phyloP scores from a whole-genome alignment of 1,284 basidiomycete genomes.

The Ustilago xerochloae region DNA sequence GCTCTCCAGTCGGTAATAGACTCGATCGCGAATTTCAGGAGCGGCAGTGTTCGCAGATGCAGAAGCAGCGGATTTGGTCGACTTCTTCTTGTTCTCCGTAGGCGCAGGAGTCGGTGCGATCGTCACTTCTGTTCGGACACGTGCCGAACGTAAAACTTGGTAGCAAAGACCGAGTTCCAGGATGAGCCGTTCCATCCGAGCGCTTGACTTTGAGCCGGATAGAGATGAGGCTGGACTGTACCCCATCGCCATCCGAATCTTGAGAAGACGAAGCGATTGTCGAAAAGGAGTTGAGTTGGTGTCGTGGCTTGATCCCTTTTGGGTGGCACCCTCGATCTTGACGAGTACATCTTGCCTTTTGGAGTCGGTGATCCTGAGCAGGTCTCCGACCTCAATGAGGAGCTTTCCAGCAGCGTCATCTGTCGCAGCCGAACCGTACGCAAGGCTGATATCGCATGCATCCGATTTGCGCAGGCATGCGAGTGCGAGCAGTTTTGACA shows the following conservation, averaged over 20 bases:
- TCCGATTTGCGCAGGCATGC: conserved; percentile 35
- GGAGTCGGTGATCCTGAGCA: conserved; percentile 46
- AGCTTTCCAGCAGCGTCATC: conserved; percentile 2
- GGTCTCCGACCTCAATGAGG: conserved; percentile 24
- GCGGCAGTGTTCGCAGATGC: conserved; percentile 10
- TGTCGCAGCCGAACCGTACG: neutral
- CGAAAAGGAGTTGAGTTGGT: conserved; percentile 32
- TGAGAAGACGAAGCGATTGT: conserved; percentile 40
- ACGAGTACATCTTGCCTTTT: conserved; percentile 38
- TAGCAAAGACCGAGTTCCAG: conserved; percentile 35
- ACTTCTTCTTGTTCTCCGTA: conserved; percentile 31
- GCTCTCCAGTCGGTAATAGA: conserved; percentile 45
- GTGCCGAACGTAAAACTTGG: conserved; percentile 28
- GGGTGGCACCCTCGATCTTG: conserved; percentile 37
- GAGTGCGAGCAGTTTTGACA: conserved; percentile 20
- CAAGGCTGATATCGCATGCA: conserved; percentile 26
- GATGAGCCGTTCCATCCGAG: conserved; percentile 17
- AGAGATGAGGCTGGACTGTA: no score
- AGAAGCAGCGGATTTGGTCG: no score
- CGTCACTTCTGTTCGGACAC: conserved; percentile 21
- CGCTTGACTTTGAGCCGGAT: neutral
- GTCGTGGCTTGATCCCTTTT: conserved; percentile 38
- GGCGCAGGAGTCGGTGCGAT: neutral
- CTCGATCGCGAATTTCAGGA: conserved; percentile 13
- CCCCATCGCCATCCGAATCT: conserved; percentile 39